Base-by-base conservation (phyloP, 768 basidiomycete species). In the Rubroboletus pulcherrimus region DNA sequence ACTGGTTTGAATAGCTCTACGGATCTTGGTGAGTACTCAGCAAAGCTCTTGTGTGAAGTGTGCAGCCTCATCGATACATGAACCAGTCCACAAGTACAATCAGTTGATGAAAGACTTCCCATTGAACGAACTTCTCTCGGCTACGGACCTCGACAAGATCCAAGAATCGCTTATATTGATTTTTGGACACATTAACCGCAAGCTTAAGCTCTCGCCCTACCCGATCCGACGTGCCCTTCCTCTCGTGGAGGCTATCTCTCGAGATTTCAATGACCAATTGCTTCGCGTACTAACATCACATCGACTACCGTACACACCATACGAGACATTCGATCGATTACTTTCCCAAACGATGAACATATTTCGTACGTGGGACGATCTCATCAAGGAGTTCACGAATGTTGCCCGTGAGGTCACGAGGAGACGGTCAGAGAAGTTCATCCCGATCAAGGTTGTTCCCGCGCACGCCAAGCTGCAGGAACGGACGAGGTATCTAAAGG, bases 41-140 rank as follows among this genome's bases (percentile, higher is more conserved):
- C 4, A 17, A 35, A 3, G 4, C 12, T 33, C 24, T 47, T 10
- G 5, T 40, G 15, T 41, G 14, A 29, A 38, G 8, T 49, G 49
- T 14, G 10, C 26, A 31, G 53, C 15, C 54, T 46, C 24, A 55
- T 49, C 21, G 5, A 19, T 14, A n/a, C 38, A 15, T n/a, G 29
- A 19, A 42, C 7, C 61, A 92, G 96, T 98, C 11, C 93, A 95
- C 78, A 98, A 97, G 71, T 96, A 98, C 77, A 98, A 99, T 66
- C 87, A 91, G 59, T 80, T 98, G 54, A 98, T 99, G 97, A 97
- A 96, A 74, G 97, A 99, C 67, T 98, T 98, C 64, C 97, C 97
- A 0, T 78, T 99, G 30, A 97, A 99, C 69, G 96, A 98, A 67
- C 84, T 98, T 19, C 81, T 99, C 29, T 93, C 95, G 9, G 93